Percentiles rank a stretch among this genome's conserved stretches.
Evolutionary conservation across 1,139 yeast genomes (phyloP).

Genomic region (Petasospora fabianii): DNA sequence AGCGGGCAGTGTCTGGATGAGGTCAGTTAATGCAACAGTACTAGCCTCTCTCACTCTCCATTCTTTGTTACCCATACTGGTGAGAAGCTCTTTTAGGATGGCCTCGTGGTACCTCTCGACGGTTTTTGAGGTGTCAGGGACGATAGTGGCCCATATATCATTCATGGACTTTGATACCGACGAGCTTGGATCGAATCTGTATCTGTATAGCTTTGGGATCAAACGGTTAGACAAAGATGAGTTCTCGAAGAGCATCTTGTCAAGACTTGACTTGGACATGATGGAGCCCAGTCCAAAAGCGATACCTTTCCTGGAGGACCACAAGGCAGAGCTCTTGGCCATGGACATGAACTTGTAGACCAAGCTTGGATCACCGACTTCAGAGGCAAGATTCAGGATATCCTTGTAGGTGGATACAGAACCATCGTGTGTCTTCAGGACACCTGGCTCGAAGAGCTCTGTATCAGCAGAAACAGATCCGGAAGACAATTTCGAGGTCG

Average conservation of each 20-base stretch:
- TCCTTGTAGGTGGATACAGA: slow-evolving; percentile 87
- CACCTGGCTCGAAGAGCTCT: slow-evolving; percentile 79
- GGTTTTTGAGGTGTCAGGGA: slow-evolving; percentile 57
- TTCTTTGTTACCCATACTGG: slow-evolving; percentile 75
- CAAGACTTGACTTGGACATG: slow-evolving; percentile 72
- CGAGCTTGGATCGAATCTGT: slow-evolving; percentile 78
- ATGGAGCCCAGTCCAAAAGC: slow-evolving; percentile 91
- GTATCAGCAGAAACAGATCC: slow-evolving; percentile 80
- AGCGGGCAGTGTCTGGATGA: slow-evolving; percentile 58
- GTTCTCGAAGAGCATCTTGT: slow-evolving; percentile 55
- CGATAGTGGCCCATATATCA: slow-evolving; percentile 79
- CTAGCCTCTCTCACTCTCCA: slow-evolving; percentile 96
- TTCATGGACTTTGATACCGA: slow-evolving; percentile 80
- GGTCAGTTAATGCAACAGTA: slow-evolving; percentile 66
- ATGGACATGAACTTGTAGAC: slow-evolving; percentile 93
- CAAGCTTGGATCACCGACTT: slow-evolving; percentile 91
- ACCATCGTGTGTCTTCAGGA: slow-evolving; percentile 75
- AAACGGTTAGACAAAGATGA: slow-evolving; percentile 52
- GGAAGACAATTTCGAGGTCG: slow-evolving; percentile 48
- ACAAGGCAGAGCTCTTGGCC: slow-evolving; percentile 81
- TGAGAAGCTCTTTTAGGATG: slow-evolving; percentile 63
- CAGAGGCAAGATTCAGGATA: slow-evolving; percentile 80
- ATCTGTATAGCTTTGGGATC: slow-evolving; percentile 80
- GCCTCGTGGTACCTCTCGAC: slow-evolving; percentile 50
- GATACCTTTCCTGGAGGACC: slow-evolving; percentile 92